phyloP scores from a whole-genome alignment of 2,329 filamentous ascomycete genomes.

The Triangularia setosa region DNA sequence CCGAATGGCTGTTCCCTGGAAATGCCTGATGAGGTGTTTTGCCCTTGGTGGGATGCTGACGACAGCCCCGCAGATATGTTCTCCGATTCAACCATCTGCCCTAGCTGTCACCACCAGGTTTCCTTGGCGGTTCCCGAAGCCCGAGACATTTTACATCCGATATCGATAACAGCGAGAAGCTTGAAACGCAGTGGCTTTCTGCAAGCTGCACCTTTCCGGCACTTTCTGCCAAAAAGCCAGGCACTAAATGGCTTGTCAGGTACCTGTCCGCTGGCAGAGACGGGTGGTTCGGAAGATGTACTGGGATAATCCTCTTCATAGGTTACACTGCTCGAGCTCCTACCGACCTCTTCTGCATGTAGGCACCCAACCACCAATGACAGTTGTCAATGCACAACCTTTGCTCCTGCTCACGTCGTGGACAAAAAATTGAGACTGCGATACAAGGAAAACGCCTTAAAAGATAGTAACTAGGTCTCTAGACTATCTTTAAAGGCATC shows the following conservation, averaged over 20 bases:
- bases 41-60: not conserved
- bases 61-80: not conserved
- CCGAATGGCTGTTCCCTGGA: not conserved
- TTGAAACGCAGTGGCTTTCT: not conserved
- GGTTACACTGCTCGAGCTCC: not conserved
- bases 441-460: too few species aligned
- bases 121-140: not conserved
- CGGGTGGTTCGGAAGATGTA: not conserved
- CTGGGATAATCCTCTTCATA: not conserved
- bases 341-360: not conserved
- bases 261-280: not conserved
- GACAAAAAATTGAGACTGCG: too few species aligned
- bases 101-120: not conserved
- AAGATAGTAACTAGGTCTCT: too few species aligned
- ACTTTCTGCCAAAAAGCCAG: not conserved
- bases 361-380: not conserved
- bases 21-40: not conserved
- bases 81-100: not conserved
- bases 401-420: too few species aligned
- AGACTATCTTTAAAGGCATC: too few species aligned
- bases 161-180: not conserved
- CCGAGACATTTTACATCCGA: not conserved
- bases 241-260: not conserved
- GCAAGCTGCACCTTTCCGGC: not conserved
- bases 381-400: not conserved